These are phyloP conservation scores for Suhomyces prunicola DNA, from an alignment of 805 yeast species.

Conservation along the genomic window DNA sequence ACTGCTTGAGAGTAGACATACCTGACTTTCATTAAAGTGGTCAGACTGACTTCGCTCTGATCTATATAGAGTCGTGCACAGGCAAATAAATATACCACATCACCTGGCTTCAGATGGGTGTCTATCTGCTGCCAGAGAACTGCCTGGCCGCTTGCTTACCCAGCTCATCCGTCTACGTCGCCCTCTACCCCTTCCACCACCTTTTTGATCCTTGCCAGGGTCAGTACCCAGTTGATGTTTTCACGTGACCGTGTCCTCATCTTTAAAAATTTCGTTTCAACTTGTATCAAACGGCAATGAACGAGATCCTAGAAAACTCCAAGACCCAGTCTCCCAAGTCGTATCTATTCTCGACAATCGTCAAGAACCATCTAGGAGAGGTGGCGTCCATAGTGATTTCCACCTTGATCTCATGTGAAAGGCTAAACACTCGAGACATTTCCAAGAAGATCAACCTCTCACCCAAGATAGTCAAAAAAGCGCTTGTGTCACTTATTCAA, in stretches of 20 bases:
- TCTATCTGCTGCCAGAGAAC: too few species aligned
- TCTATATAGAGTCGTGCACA: not conserved
- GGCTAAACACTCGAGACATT: conserved; percentile 57
- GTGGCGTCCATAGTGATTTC: conserved; percentile 65
- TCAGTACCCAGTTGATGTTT: not conserved
- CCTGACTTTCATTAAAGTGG: not conserved
- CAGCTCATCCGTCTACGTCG: not conserved
- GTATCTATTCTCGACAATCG: conserved; percentile 52
- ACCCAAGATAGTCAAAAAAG: conserved; percentile 51
- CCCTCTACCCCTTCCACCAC: not conserved
- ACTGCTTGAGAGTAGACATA: conserved; percentile 16
- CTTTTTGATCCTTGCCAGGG: too few species aligned
- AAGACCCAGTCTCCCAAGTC: conserved; percentile 61
- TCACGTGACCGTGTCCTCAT: not conserved
- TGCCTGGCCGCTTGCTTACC: too few species aligned
- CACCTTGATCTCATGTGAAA: conserved; percentile 62
- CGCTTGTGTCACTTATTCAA: conserved; percentile 76
- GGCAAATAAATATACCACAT: not conserved
- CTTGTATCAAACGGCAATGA: conserved; percentile 11
- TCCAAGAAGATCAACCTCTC: conserved; percentile 46
- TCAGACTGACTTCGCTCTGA: not conserved
- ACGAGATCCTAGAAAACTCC: conserved; percentile 15
- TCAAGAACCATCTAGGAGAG: conserved; percentile 63
- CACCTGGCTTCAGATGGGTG: too few species aligned
- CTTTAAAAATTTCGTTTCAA: not conserved